Evolutionary conservation across 768 basidiomycete species (phyloP), one percentile per base, ranked within the genome.

Genomic region (Psilocybe cyanescens): DNA sequence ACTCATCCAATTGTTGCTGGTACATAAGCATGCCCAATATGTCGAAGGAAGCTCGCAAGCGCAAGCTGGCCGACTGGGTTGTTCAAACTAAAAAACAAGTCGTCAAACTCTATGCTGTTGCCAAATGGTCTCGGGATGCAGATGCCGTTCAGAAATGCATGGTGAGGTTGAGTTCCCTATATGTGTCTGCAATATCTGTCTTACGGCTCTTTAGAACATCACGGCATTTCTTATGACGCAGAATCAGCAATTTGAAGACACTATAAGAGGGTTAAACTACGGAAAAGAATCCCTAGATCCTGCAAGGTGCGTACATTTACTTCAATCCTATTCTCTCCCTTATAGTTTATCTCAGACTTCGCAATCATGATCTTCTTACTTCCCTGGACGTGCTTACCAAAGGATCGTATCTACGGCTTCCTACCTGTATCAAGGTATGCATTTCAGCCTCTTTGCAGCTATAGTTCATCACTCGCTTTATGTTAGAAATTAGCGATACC

Each of bases 341-440:
- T 50, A 49, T 14, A 17, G 6, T 30, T 28, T 47, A 8, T 19
- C 68, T 16, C 41, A 94, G 96, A 70, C 83, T 95, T 17, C 89
- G 96, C 59, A 98, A 98, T 75, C 94, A 96, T 62, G 97, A 99
- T 74, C 79, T 98, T 24, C 82, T 95, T 3, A 97, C 95, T 0
- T 96, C 96, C 24, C 77, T 98, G 39, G 91, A 95, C 66, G 91
- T 98, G 57, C 80, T 97, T 33, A 91, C 91, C 1, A 88, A 87
- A 11, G 96, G 95, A 0, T 88, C 91, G 14, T 99, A 98, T 70
- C 80, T 86, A 41, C 82, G 94, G 29, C 83, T 99, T 14, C 95
- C 97, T 16, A 83, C 86, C 1, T 81, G 79, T 55, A 90, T 97
- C 71, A 92, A 91, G 85, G 94, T 92, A 56, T 19, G 65, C 56